Conservation (phyloP, 495 filamentous ascomycete species). For the Trichoderma orchidacearum region DNA sequence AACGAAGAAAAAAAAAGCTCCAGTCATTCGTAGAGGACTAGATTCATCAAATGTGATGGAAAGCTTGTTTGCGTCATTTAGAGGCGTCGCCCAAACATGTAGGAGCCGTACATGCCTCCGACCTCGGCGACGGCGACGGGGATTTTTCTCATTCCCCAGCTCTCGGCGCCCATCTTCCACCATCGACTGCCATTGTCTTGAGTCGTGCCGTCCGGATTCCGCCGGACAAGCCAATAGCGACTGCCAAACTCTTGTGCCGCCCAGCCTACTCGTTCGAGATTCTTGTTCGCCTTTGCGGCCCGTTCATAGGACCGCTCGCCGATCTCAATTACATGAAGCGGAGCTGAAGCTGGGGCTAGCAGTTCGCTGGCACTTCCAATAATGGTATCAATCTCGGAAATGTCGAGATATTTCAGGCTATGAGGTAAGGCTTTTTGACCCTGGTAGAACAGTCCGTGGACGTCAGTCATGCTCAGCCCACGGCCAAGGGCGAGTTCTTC, state of each 20-base stretch:
- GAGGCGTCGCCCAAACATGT: conserved; percentile 54
- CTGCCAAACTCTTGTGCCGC: conserved; percentile 52
- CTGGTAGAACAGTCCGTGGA: conserved; percentile 40
- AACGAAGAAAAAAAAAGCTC: background rate
- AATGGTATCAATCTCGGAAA: conserved; percentile 46
- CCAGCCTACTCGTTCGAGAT: conserved; percentile 44
- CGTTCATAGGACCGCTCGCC: conserved; percentile 55
- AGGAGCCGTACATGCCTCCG: conserved; percentile 74
- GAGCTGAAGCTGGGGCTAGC: conserved; percentile 46
- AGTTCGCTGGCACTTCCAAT: conserved; percentile 50
- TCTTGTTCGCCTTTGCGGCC: conserved; percentile 33
- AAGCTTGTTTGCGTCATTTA: conserved; percentile 7
- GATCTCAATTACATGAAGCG: conserved; percentile 70
- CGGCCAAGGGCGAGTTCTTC: conserved; percentile 69
- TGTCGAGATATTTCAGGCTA: conserved; percentile 63
- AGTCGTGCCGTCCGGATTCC: conserved; percentile 17
- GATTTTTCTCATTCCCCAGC: conserved; percentile 81
- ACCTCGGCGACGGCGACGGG: conserved; percentile 67
- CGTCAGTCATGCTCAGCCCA: conserved; percentile 47
- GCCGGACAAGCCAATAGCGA: conserved; percentile 52
- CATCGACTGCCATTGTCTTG: conserved; percentile 37
- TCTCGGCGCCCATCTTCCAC: conserved; percentile 87
- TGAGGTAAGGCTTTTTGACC: conserved; percentile 30
- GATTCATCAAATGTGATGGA: background rate
- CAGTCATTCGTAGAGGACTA: background rate